Conservation (phyloP, 805 yeast species). For the Wickerhamomyces bovis region DNA sequence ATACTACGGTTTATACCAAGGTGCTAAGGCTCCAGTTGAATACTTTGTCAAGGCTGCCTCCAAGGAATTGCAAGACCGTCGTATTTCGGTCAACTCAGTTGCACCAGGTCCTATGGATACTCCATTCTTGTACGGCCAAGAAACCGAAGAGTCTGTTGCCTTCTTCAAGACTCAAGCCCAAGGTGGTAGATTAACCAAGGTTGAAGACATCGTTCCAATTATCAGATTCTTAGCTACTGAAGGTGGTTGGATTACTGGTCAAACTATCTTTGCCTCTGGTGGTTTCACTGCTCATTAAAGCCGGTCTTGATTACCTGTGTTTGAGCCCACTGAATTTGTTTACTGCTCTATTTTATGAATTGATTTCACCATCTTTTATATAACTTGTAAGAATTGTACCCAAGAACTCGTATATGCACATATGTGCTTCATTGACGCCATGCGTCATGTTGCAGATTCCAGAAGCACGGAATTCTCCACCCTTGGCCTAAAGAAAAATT, state of each 20-base stretch:
- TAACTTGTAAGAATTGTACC: no score
- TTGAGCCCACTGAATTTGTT: no score
- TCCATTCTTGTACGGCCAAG: slow-evolving; percentile 59
- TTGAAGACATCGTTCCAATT: slow-evolving; percentile 58
- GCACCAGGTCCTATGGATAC: slow-evolving; percentile 69
- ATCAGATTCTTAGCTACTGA: slow-evolving; percentile 54
- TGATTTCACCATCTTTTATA: no score
- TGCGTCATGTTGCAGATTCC: no score
- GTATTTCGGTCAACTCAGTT: slow-evolving; percentile 47
- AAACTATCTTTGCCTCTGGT: slow-evolving; percentile 57
- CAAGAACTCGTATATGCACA: no score
- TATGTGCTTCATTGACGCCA: no score
- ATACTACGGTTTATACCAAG: slow-evolving; percentile 48
- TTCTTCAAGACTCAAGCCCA: slow-evolving; percentile 49
- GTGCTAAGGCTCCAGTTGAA: slow-evolving; percentile 52
- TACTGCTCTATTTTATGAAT: no score
- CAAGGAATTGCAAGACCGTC: slow-evolving; percentile 41
- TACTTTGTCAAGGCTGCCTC: slow-evolving; percentile 48
- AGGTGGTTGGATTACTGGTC: slow-evolving; percentile 69
- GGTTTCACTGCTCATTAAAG: slow-evolving; percentile 57
- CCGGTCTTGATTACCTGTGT: neutral
- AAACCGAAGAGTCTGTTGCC: slow-evolving; percentile 43
- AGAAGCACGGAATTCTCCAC: no score
- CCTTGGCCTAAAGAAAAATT: no score
- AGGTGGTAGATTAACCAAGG: slow-evolving; percentile 47